Conservation (phyloP, 2,329 filamentous ascomycete genomes). For the Dichotomopilus funicola region DNA sequence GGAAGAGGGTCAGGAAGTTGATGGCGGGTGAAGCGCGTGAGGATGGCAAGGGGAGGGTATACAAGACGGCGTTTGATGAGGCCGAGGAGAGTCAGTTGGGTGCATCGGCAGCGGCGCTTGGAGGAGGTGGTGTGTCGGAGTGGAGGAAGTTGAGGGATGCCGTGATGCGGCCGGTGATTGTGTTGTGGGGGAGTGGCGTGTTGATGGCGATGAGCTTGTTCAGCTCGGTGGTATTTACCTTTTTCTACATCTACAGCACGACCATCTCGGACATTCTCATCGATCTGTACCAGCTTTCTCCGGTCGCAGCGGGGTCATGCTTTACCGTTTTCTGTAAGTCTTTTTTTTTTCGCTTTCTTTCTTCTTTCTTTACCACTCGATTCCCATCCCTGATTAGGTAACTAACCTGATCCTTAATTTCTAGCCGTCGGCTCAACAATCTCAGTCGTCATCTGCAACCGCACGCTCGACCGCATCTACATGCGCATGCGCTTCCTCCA, state of each 20-base stretch:
- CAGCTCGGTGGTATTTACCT: constrained; percentile 43
- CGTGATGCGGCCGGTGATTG: constrained; percentile 39
- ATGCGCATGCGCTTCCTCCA: constrained; percentile 37
- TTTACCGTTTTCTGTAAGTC: constrained; percentile 50
- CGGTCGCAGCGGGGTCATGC: constrained; percentile 44
- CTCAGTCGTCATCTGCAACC: constrained; percentile 44
- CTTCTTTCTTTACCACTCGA: no score
- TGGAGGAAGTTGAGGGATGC: constrained; percentile 33
- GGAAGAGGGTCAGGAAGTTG: constrained; percentile 33
- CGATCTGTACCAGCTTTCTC: constrained; percentile 42
- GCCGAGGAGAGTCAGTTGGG: constrained; percentile 27
- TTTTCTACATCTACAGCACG: constrained; percentile 48
- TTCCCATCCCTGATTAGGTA: no score
- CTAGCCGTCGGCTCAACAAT: constrained; percentile 45
- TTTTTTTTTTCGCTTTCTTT: not conserved
- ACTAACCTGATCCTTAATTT: not conserved
- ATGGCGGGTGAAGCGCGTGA: constrained; percentile 16
- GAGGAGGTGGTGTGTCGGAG: constrained; percentile 22
- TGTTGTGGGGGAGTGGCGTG: constrained; percentile 41
- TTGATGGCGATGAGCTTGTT: constrained; percentile 44
- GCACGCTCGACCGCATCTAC: constrained; percentile 47
- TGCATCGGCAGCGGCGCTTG: constrained; percentile 28
- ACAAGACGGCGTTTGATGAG: constrained; percentile 29
- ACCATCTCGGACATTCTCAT: constrained; percentile 46
- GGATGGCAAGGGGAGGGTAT: constrained; percentile 27